Conservation (phyloP, 1,139 yeast species). For the Geotrichum reessii region DNA sequence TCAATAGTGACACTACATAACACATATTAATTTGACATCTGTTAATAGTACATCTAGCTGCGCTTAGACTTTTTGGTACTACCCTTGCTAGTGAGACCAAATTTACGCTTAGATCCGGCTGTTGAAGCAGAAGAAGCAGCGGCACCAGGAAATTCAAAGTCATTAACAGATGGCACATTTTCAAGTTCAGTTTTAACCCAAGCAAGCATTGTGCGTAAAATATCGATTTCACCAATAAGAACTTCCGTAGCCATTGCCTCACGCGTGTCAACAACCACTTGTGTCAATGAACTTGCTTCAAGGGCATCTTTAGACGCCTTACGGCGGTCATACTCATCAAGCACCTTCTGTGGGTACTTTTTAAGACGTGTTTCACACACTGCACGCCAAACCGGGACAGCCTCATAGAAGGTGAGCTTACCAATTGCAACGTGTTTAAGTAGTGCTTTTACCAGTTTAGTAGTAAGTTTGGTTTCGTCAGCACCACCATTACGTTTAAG, state of each 20-base stretch:
- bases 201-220: constrained; percentile 16
- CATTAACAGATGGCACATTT: background rate
- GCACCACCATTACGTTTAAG: constrained; percentile 8
- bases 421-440: constrained; percentile 23
- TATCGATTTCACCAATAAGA: constrained; percentile 27
- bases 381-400: constrained; percentile 21
- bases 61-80: background rate
- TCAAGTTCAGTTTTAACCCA: constrained; percentile 8
- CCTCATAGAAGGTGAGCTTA: constrained; percentile 21
- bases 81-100: background rate
- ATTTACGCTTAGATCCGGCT: background rate
- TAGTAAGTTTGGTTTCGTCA: constrained; percentile 13
- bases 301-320: constrained; percentile 13
- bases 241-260: constrained; percentile 27
- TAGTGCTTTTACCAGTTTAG: constrained; percentile 21
- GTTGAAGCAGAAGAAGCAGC: background rate
- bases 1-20: background rate
- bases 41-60: background rate
- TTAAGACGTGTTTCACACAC: constrained; percentile 23
- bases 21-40: background rate
- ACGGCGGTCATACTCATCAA: background rate
- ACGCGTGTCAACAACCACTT: constrained; percentile 21
- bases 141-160: background rate
- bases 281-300: background rate
- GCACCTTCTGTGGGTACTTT: constrained; percentile 21